Percentiles rank a stretch among this genome's conserved stretches.
These are phyloP conservation scores for Penstemon davidsonii DNA, from an alignment of 257 asterid genomes.

Conservation along the genomic window DNA sequence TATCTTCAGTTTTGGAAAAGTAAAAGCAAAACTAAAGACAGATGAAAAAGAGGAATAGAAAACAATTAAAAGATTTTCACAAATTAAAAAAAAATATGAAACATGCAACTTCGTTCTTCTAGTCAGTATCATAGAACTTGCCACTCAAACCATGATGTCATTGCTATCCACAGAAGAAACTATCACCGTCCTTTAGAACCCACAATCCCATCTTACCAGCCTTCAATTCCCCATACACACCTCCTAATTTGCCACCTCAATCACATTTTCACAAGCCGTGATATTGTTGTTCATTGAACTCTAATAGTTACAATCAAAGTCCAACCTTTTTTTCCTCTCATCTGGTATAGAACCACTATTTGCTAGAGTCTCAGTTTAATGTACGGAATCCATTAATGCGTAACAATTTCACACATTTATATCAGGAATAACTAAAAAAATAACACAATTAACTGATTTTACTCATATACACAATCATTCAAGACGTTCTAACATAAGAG, in stretches of 20 bases:
- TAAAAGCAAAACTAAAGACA: conserved; percentile 1
- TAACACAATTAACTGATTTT: conserved; percentile 5
- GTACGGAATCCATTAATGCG: conserved; percentile 1
- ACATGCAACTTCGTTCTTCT: not conserved
- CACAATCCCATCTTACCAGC: conserved; percentile 17
- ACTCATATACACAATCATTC: conserved; percentile 19
- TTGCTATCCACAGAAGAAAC: conserved; percentile 3
- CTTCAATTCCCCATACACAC: not conserved
- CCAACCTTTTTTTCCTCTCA: conserved; percentile 8
- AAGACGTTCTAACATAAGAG: conserved; percentile 15
- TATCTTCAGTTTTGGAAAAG: not conserved
- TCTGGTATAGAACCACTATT: not conserved
- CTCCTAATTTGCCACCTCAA: conserved; percentile 9
- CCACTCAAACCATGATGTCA: conserved; percentile 10
- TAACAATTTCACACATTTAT: not conserved
- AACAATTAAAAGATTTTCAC: not conserved
- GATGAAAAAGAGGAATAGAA: not conserved
- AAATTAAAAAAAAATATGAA: not conserved
- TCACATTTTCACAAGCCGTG: not conserved
- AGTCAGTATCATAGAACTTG: conserved; percentile 1
- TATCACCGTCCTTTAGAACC: conserved; percentile 19
- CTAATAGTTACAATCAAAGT: not conserved
- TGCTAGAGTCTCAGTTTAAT: not conserved
- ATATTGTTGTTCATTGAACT: not conserved
- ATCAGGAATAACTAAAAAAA: not conserved